Percentiles rank a stretch among this genome's conserved stretches.
Conservation (phyloP, 2,329 filamentous ascomycete genomes). For the Phaeosphaeriaceae sp. region DNA sequence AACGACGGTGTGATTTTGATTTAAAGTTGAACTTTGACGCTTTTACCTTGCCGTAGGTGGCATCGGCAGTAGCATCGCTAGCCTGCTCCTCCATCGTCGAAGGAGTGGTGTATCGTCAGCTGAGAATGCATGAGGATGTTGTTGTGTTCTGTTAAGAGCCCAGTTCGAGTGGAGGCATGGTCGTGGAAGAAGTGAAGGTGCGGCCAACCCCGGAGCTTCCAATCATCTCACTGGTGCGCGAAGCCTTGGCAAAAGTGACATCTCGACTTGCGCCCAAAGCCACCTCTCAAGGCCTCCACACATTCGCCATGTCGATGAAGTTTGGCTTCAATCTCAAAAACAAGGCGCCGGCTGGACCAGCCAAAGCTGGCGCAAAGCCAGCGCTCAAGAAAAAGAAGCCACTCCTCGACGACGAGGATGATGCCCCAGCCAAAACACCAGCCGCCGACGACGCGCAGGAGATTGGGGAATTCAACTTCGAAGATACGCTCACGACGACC, state of each 20-base stretch:
- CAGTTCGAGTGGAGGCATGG: neutral
- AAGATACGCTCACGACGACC: constrained; percentile 53
- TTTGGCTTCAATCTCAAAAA: constrained; percentile 68
- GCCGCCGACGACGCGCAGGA: constrained; percentile 57
- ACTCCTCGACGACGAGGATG: constrained; percentile 65
- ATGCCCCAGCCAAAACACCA: constrained; percentile 47
- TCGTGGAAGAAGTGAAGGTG: constrained; percentile 6
- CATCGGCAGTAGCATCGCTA: constrained; percentile 24
- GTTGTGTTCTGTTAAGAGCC: too few species aligned
- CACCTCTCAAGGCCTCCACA: neutral
- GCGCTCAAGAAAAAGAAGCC: constrained; percentile 35
- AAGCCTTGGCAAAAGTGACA: constrained; percentile 26
- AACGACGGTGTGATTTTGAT: constrained; percentile 28
- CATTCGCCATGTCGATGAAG: constrained; percentile 51
- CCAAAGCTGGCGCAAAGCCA: constrained; percentile 26
- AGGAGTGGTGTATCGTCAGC: constrained; percentile 11
- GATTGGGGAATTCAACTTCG: constrained; percentile 65
- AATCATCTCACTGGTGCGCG: constrained; percentile 35
- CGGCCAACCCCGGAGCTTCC: constrained; percentile 35
- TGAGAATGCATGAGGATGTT: constrained; percentile 23
- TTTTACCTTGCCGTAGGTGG: constrained; percentile 34
- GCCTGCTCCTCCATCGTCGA: constrained; percentile 38
- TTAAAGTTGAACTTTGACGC: constrained; percentile 51
- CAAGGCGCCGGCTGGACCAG: constrained; percentile 50
- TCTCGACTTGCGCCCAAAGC: constrained; percentile 5